A percentile compares a stretch with the other conserved stretches of the same genome.
These are phyloP conservation scores for Fusarium protoensiforme DNA, from an alignment of 2,329 filamentous ascomycete genomes.

Conservation along the genomic window DNA sequence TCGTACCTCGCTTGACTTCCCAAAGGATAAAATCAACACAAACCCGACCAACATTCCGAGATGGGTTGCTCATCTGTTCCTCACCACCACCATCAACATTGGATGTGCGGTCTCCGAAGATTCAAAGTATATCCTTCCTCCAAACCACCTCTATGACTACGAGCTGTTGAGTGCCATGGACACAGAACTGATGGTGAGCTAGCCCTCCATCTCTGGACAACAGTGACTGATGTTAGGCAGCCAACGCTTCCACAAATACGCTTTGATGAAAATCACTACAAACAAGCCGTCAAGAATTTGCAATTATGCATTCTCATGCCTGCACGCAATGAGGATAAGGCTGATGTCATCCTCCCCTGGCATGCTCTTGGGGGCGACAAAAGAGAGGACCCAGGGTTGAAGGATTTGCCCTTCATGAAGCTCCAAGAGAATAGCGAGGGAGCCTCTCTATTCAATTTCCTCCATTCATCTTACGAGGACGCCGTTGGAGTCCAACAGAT, in stretches of 20 bases:
- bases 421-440: not conserved
- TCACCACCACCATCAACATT: not conserved
- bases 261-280: not conserved
- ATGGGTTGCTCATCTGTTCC: not conserved
- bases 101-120: not conserved
- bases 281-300: not conserved
- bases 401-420: not conserved
- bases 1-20: not conserved
- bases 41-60: not conserved
- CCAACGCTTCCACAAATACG: not conserved
- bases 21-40: not conserved
- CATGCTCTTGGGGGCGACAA: not conserved
- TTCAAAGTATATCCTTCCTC: not conserved
- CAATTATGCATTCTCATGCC: not conserved
- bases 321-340: not conserved
- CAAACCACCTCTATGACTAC: not conserved
- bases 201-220: not conserved
- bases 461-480: not conserved
- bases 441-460: not conserved
- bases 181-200: not conserved
- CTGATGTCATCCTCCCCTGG: not conserved
- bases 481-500: not conserved
- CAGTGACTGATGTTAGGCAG: not conserved
- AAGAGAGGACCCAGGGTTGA: not conserved
- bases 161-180: not conserved